phyloP scores from a whole-genome alignment of 345 rosid species.

The Pugionium dolabratum region DNA sequence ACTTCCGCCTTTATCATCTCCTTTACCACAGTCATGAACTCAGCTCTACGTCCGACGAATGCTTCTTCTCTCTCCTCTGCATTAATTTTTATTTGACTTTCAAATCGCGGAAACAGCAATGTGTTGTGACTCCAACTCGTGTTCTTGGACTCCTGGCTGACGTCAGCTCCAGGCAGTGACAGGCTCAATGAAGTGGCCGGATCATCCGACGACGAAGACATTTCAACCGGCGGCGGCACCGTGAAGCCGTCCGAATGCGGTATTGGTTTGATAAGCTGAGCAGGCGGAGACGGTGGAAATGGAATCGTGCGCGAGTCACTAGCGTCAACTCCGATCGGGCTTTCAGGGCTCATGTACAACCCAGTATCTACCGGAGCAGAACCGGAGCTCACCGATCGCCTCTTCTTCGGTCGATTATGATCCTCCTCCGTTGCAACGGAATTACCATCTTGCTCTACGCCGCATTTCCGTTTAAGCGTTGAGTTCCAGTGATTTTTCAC shows the following conservation, averaged over 20 bases:
- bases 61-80: conserved; percentile 40
- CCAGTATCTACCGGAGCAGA: conserved; percentile 48
- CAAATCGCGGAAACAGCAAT: conserved; percentile 35
- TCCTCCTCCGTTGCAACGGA: conserved; percentile 30
- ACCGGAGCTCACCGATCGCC: conserved; percentile 62
- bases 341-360: conserved; percentile 64
- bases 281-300: conserved; percentile 40
- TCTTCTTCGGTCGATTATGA: conserved; percentile 56
- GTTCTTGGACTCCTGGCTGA: conserved; percentile 39
- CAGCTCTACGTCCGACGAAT: conserved; percentile 51
- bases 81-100: conserved; percentile 27
- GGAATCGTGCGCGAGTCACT: conserved; percentile 61
- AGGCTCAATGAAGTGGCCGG: conserved; percentile 64
- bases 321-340: conserved; percentile 62
- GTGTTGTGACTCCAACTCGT: conserved; percentile 13
- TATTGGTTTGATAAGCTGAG: conserved; percentile 46
- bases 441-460: conserved; percentile 47
- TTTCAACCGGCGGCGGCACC: conserved; percentile 35
- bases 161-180: conserved; percentile 66
- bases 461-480: conserved; percentile 74
- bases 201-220: conserved; percentile 50
- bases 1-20: conserved; percentile 86
- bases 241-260: conserved; percentile 50
- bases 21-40: conserved; percentile 74
- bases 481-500: conserved; percentile 98